phyloP scores from a whole-genome alignment of 2,329 filamentous ascomycete species.

The Fusarium domesticum region DNA sequence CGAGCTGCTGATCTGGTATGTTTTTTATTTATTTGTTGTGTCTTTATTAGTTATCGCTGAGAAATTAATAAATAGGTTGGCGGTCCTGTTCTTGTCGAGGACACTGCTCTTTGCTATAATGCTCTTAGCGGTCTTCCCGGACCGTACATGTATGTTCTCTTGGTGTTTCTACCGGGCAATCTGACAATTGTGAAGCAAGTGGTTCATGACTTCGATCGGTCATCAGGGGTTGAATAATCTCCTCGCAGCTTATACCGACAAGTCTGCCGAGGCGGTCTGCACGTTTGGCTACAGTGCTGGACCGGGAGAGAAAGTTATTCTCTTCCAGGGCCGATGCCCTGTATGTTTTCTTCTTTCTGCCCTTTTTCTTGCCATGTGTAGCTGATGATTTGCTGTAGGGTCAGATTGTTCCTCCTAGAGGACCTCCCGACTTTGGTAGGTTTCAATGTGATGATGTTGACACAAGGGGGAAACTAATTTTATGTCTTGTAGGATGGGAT shows the following conservation, averaged over 20 bases:
- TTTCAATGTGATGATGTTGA: background rate
- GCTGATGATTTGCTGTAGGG: conserved; percentile 41
- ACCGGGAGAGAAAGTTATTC: conserved; percentile 75
- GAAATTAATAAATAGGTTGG: conserved; percentile 53
- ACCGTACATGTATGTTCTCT: conserved; percentile 77
- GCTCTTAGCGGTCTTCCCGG: conserved; percentile 89
- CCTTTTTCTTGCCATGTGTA: background rate
- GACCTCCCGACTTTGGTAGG: conserved; percentile 78
- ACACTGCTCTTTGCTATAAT: conserved; percentile 91
- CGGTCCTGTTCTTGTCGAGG: conserved; percentile 90
- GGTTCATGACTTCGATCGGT: conserved; percentile 82
- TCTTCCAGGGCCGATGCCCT: conserved; percentile 89
- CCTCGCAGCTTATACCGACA: conserved; percentile 83
- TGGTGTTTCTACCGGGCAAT: too few relatives aligned
- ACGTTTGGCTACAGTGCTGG: conserved; percentile 91
- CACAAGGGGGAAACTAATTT: conserved; percentile 10
- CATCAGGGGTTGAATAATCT: conserved; percentile 86
- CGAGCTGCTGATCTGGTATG: conserved; percentile 74
- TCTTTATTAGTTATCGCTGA: background rate
- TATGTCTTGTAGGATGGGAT: conserved; percentile 84
- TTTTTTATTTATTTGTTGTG: background rate
- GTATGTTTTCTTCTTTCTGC: conserved; percentile 43
- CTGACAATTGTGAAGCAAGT: conserved; percentile 73
- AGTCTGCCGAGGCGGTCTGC: conserved; percentile 88
- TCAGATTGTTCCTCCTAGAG: conserved; percentile 80